Conservation (phyloP, 805 yeast genomes). For the Candida tammaniensis region DNA sequence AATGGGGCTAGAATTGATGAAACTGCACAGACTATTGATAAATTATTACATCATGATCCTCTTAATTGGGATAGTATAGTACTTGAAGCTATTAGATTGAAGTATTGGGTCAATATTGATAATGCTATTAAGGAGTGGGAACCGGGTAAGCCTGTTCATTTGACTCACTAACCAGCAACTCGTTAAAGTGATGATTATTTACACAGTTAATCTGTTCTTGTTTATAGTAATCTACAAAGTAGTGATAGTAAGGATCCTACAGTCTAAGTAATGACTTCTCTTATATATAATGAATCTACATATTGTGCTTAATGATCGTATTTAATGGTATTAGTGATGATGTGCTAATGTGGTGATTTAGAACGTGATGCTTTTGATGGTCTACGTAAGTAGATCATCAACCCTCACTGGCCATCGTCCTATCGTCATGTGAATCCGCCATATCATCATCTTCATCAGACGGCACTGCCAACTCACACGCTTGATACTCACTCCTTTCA, state of each 20-base stretch:
- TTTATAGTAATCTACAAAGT: too few relatives aligned
- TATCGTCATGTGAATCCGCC: slow-evolving; percentile 26
- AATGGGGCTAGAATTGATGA: slow-evolving; percentile 55
- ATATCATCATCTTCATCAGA: slow-evolving; percentile 17
- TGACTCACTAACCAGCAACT: slow-evolving; percentile 54
- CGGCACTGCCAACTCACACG: slow-evolving; percentile 64
- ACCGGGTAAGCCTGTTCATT: slow-evolving; percentile 60
- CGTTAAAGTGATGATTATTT: too few relatives aligned
- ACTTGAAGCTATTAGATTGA: slow-evolving; percentile 64
- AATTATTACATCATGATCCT: slow-evolving; percentile 40
- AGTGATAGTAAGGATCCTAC: too few relatives aligned
- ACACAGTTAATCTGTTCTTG: too few relatives aligned
- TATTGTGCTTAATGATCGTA: too few relatives aligned
- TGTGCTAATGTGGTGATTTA: too few relatives aligned
- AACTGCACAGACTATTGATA: slow-evolving; percentile 44
- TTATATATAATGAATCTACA: too few relatives aligned
- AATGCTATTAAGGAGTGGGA: slow-evolving; percentile 77
- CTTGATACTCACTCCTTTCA: slow-evolving; percentile 60
- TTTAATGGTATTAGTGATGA: too few relatives aligned
- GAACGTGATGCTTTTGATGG: too few relatives aligned
- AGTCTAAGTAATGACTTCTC: too few relatives aligned
- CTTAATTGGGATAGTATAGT: slow-evolving; percentile 58
- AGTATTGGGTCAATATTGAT: slow-evolving; percentile 81
- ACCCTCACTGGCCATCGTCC: slow-evolving; percentile 43
- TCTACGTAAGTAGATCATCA: too few relatives aligned